Base-by-base conservation (phyloP, 805 yeast species). In the Cyberlindnera subsufficiens region DNA sequence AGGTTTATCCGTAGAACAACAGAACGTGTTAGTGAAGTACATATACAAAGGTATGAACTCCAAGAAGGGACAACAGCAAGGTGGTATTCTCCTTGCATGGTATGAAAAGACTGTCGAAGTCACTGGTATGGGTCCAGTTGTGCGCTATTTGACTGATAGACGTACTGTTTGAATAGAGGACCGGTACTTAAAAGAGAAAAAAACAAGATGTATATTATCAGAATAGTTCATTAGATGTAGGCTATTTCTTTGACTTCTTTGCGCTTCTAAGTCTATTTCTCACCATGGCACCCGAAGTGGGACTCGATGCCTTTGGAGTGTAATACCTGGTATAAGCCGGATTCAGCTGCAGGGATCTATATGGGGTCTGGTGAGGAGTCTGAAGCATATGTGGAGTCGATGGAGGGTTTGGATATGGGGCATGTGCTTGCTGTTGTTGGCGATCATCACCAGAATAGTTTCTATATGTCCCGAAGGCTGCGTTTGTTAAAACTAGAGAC, bases 81-180 rank as follows among this genome's bases (percentile, higher is more conserved):
- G 96, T 16, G 96, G 96, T 37, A 72, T 82, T 37, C 64, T 93
- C 53, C 75, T 93, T 54, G 78, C 83, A 29, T 93, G 99, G 99
- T 87, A 83, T 60, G 97, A 91, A 53, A 89, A 88, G 65, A 77
- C 91, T 16, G 81, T 87, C 31, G 95, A 84, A 47, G 67, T 77
- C 17, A 78, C 90, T 14, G 98, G 98, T 16, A 81, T 84, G 59
- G 96, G 96, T 11, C 86, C 96, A 35, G 82, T 93, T 53, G 86
- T 86, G 39, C 79, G 96, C 54, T 89, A 80, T 63, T 72, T 89
- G 64, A 77, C 88, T 35, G 98, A 91, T 65, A 78, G 95, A 67
- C 76, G 93, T 60, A 77, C 87, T 5, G 82, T 87, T 30, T 86
- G 39, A 16, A 8, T 11, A 7, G 32, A 20, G 8, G n/a, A 11